Base-by-base conservation (phyloP, 768 basidiomycete species). In the Boletus vinaceobasis region DNA sequence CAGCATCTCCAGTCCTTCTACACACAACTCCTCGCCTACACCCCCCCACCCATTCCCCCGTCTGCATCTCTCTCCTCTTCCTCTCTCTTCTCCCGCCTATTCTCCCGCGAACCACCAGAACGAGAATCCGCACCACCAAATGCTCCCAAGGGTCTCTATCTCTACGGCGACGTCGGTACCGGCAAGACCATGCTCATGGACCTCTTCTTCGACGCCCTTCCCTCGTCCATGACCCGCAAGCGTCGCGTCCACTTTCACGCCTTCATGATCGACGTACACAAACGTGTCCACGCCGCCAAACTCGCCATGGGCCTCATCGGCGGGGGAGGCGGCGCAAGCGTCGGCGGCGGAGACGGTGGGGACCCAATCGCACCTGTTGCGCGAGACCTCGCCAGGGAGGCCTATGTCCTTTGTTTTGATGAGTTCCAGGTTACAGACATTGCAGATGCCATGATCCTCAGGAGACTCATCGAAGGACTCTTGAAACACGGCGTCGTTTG, bases 101-200 rank as follows among this genome's bases (percentile, higher is more conserved):
- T 77, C 55, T 58, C 64, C 35, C 60, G 69, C 36, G 53, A 44
- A 43, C 56, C 52, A 27, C 55, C 63, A 11, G 57, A 57, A 10
- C 59, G 62, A 8, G 56, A 61, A 3, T 44, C 67, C 3, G 76
- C 80, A 8, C 82, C 82, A 1, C 74, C 76, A 29, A 70, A 77
- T 45, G 80, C 82, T 1, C 93, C 93, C 4, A 89, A 88, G 63
- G 93, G 96, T 10, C 79, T 98, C 31, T 98, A 99, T 74, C 86
- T 99, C 19, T 93, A 90, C 68, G 97, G 96, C 32, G 90, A 93
- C 61, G 97, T 99, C 56, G 96, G 96, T 2, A 97, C 96, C 9
- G 96, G 97, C 14, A 98, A 98, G 77, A 90, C 89, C 0, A 98
- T 98, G 95, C 85, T 99, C 58, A 99, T 99, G 97, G 97, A 99